phyloP scores from a whole-genome alignment of 768 basidiomycete species.

The Leucocoprinus birnbaumii region DNA sequence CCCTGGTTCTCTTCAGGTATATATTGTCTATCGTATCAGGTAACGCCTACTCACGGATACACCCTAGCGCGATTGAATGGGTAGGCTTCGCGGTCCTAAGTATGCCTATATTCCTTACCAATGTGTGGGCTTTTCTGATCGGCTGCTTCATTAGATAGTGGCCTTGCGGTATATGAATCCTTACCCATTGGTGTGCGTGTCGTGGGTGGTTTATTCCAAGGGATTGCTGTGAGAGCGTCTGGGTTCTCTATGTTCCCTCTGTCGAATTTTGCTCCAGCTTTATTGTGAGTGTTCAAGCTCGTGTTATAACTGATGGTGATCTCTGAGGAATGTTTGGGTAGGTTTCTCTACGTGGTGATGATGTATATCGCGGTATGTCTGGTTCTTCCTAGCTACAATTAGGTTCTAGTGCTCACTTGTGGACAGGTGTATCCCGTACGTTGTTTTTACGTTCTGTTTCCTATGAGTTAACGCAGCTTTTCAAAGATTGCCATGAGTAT shows the following conservation, averaged over 20 bases:
- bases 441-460: constrained; percentile 6
- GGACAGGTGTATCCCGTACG: no score
- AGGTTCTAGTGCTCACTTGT: no score
- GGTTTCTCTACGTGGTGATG: constrained; percentile 74
- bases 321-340: constrained; percentile 16
- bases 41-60: background rate
- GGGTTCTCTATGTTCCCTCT: constrained; percentile 48
- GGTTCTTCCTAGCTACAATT: no score
- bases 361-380: constrained; percentile 71
- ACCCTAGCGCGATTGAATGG: constrained; percentile 61
- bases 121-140: background rate
- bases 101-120: constrained; percentile 18
- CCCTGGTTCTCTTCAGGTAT: constrained; percentile 55
- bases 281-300: constrained; percentile 51
- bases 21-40: background rate
- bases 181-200: constrained; percentile 36
- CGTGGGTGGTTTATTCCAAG: constrained; percentile 51
- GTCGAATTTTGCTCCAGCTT: constrained; percentile 57
- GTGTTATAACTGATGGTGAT: background rate
- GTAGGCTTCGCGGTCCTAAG: constrained; percentile 63
- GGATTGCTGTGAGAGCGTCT: constrained; percentile 49
- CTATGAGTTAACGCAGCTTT: no score
- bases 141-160: constrained; percentile 28
- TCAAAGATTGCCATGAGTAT: constrained; percentile 55
- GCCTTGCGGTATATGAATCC: constrained; percentile 33